Evolutionary conservation across 768 basidiomycete genomes (phyloP).

Genomic region (Phaffia tasmanica): DNA sequence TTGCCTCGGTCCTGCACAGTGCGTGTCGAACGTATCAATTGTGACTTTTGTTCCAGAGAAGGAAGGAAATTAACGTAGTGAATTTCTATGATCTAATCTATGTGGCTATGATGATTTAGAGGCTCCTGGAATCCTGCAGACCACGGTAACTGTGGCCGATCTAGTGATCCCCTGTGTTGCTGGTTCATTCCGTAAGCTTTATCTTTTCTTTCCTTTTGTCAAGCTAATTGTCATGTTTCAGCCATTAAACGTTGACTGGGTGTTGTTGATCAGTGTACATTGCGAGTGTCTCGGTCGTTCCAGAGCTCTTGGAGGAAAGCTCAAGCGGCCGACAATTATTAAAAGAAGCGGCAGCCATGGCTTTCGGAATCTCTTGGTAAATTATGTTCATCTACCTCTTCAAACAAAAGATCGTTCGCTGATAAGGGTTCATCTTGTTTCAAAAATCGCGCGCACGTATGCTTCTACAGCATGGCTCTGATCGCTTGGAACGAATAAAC

Average conservation of each 20-base stretch:
- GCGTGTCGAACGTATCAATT: too few species aligned
- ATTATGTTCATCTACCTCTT: not conserved
- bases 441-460: slow-evolving; percentile 27
- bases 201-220: not conserved
- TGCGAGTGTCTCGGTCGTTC: slow-evolving; percentile 24
- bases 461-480: slow-evolving; percentile 51
- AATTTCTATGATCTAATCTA: not conserved
- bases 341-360: slow-evolving; percentile 56
- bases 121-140: slow-evolving; percentile 68
- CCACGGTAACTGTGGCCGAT: slow-evolving; percentile 65
- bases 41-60: too few species aligned
- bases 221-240: not conserved
- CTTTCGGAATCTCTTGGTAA: slow-evolving; percentile 12
- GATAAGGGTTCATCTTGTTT: not conserved
- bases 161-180: slow-evolving; percentile 66
- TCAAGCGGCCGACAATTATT: slow-evolving; percentile 78
- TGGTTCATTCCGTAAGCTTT: slow-evolving; percentile 58
- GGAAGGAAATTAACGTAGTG: too few species aligned
- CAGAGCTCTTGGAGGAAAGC: slow-evolving; percentile 71
- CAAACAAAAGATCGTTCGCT: not conserved
- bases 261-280: slow-evolving; percentile 14
- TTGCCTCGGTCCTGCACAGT: slow-evolving; percentile 60
- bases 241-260: slow-evolving; percentile 1
- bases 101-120: slow-evolving; percentile 27
- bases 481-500: slow-evolving; percentile 38